These are phyloP conservation scores for Sordariomycetes sp. DNA, from an alignment of 2,329 filamentous ascomycete genomes.

Conservation along the genomic window DNA sequence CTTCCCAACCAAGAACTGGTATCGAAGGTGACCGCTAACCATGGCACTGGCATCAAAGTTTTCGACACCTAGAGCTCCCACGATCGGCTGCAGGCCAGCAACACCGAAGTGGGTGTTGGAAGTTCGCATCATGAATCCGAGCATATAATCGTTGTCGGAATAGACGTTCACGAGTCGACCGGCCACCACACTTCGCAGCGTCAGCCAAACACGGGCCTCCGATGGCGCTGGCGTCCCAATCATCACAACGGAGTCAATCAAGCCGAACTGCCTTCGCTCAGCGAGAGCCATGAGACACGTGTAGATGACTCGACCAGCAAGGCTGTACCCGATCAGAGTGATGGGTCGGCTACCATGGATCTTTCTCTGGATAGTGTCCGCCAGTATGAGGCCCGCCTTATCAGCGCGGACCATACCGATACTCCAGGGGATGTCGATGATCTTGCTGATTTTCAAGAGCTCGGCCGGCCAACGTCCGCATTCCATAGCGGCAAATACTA, in stretches of 20 bases:
- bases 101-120: constrained; percentile 75
- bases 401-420: constrained; percentile 67
- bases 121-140: constrained; percentile 79
- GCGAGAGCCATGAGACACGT: constrained; percentile 71
- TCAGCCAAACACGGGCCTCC: constrained; percentile 61
- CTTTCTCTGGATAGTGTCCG: constrained; percentile 72
- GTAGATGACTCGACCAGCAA: constrained; percentile 77
- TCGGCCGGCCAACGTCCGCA: constrained; percentile 46
- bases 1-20: constrained; percentile 54
- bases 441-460: constrained; percentile 56
- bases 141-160: constrained; percentile 76
- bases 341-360: constrained; percentile 75
- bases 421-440: constrained; percentile 75
- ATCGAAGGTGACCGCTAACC: constrained; percentile 59
- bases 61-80: constrained; percentile 54
- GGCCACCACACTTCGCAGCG: constrained; percentile 66
- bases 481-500: constrained; percentile 11
- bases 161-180: constrained; percentile 87
- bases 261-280: constrained; percentile 70
- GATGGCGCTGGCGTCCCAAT: constrained; percentile 76
- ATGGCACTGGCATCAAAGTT: constrained; percentile 57
- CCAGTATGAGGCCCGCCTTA: constrained; percentile 60
- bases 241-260: constrained; percentile 76
- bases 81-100: constrained; percentile 68
- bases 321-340: constrained; percentile 70